Base-by-base conservation (phyloP, 768 basidiomycete species). In the Polyporus arcularius region DNA sequence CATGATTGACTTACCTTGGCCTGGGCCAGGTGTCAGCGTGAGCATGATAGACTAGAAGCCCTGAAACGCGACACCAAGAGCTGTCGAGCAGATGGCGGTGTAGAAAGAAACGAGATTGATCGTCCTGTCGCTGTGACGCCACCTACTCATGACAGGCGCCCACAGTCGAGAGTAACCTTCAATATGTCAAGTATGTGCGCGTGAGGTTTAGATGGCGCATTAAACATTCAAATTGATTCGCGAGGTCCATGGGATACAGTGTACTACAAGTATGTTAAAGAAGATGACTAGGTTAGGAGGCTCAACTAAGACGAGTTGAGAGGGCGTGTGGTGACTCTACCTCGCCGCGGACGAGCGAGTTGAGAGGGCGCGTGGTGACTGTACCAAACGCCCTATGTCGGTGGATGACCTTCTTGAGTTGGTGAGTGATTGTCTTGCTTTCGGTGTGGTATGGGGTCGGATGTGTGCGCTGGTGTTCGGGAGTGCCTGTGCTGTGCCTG, bases 381-480 rank as follows among this genome's bases (percentile, higher is more conserved):
- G 74, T 69, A 3, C 64, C 65, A 70, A 90, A 90, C 1, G 39
- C 71, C 0, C 89, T 89, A 7, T 75, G 68, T 4, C 75, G 68
- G 68, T 91, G 88, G 41, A 81, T 71, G 0, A 80, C 89, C 55
- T 88, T 71, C 67, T 81, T 84, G 60, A 85, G 78, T 62, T 82
- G 79, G 35, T 35, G 7, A 7, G 35, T 35, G 35, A 35, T 7
- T 3, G 11, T 35, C 3, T 35, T 0, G 79, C 73, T 0, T 86
- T 90, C 67, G 88, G 87, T 6, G 90, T 88, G 59, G 91, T 79
- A 69, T 81, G 86, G 15, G 90, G 71, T 67, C 90, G 89, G 0
- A 84, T 82, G 69, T 84, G 89, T 1, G 76, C 74, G 12, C 88
- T 57, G 55, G 32, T 43, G 18, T 5, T 26, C 26, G 1, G 18